Evolutionary conservation across 345 rosid genomes (phyloP).

Genomic region (Geranium brycei): DNA sequence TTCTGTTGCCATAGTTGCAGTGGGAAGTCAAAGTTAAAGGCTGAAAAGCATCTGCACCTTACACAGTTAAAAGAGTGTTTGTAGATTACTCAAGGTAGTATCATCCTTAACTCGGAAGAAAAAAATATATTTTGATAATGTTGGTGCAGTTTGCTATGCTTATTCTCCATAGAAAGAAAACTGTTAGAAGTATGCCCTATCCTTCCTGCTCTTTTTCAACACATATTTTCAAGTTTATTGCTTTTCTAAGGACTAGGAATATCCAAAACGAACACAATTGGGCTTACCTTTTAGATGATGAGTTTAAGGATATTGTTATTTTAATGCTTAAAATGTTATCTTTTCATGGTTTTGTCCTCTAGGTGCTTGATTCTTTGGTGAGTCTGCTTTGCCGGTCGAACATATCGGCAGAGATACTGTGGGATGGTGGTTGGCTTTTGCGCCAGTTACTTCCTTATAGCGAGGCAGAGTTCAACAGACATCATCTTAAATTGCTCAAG

Average conservation of each 20-base stretch:
- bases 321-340: neutral
- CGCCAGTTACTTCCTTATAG: constrained; percentile 91
- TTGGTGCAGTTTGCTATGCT: neutral
- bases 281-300: neutral
- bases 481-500: constrained; percentile 59
- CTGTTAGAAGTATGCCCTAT: neutral
- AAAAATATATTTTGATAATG: neutral
- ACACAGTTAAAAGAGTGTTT: neutral
- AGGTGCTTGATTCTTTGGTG: constrained; percentile 91
- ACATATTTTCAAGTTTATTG: neutral
- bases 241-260: neutral
- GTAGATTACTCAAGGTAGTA: neutral
- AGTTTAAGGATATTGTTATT: neutral
- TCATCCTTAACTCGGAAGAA: neutral
- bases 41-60: neutral
- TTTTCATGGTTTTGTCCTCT: constrained; percentile 8
- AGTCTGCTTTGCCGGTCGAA: constrained; percentile 73
- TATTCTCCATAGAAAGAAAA: too few species aligned
- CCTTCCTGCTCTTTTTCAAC: neutral
- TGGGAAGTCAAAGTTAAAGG: neutral
- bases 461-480: constrained; percentile 65
- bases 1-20: neutral
- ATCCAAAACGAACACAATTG: neutral
- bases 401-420: constrained; percentile 77
- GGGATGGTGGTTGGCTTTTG: constrained; percentile 99